Percentiles rank a stretch among this genome's conserved stretches.
Conservation (phyloP, 2,329 filamentous ascomycete species). For the Pseudocercospora fuligena region DNA sequence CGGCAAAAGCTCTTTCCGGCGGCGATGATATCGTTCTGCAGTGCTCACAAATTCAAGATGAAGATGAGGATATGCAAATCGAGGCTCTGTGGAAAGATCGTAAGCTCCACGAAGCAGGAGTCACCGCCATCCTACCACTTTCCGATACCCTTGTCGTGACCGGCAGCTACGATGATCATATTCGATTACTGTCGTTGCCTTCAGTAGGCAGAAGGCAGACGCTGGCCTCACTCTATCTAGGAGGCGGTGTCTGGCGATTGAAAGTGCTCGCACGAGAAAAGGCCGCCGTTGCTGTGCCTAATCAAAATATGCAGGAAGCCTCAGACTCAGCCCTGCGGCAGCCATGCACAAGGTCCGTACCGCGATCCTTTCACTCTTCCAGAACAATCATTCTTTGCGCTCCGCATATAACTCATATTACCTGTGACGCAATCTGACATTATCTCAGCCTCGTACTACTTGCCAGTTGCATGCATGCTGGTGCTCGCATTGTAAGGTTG, state of each 20-base stretch:
- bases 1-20: conserved; percentile 62
- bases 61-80: not conserved
- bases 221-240: conserved; percentile 69
- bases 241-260: conserved; percentile 86
- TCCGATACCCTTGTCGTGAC: conserved; percentile 70
- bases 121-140: conserved; percentile 83
- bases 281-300: not conserved
- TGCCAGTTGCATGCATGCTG: conserved; percentile 93
- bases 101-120: conserved; percentile 76
- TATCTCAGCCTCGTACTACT: conserved; percentile 59
- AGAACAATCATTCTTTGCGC: conserved; percentile 12
- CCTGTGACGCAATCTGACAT: conserved; percentile 23
- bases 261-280: conserved; percentile 58
- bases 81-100: conserved; percentile 51
- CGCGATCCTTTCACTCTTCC: conserved; percentile 6
- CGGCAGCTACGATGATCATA: conserved; percentile 86
- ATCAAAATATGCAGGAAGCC: conserved; percentile 15
- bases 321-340: conserved; percentile 14
- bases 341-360: conserved; percentile 23
- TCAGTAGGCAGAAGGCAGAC: conserved; percentile 51
- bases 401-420: not conserved
- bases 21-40: conserved; percentile 75
- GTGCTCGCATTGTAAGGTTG: conserved; percentile 67
- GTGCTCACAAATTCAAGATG: conserved; percentile 29
- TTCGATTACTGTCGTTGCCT: conserved; percentile 67